These are phyloP conservation scores for Sporisorium graminicola DNA, from an alignment of 1,284 basidiomycete genomes.

Conservation along the genomic window DNA sequence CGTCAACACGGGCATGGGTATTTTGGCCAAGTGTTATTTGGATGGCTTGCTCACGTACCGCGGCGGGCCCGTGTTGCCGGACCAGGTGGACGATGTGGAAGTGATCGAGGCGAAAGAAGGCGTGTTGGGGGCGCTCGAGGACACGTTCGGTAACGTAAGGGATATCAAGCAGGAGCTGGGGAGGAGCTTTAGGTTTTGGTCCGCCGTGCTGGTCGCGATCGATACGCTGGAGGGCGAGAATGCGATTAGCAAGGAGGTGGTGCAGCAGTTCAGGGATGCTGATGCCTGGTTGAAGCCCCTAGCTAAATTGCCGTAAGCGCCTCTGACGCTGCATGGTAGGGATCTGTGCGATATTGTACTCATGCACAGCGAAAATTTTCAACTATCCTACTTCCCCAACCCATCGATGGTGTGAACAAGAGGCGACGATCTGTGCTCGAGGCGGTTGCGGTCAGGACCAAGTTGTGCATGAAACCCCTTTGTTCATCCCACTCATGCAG, in stretches of 20 bases:
- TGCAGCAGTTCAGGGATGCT: conserved; percentile 93
- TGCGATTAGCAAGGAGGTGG: conserved; percentile 82
- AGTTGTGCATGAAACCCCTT: background rate
- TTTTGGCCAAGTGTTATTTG: conserved; percentile 87
- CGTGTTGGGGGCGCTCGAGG: conserved; percentile 90
- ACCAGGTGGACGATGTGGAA: conserved; percentile 77
- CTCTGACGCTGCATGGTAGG: too few relatives aligned
- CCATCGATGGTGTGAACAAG: background rate
- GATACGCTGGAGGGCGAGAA: conserved; percentile 78
- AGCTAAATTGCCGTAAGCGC: conserved; percentile 28
- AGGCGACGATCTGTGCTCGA: background rate
- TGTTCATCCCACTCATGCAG: background rate
- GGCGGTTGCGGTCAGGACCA: background rate
- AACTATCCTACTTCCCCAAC: background rate
- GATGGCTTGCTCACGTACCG: conserved; percentile 85
- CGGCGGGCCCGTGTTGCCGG: conserved; percentile 74
- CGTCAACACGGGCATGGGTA: conserved; percentile 96
- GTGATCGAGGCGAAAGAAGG: conserved; percentile 85
- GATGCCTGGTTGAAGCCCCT: conserved; percentile 86
- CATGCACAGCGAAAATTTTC: background rate
- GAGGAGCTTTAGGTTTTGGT: conserved; percentile 97
- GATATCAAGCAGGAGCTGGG: conserved; percentile 87
- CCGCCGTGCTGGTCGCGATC: conserved; percentile 88
- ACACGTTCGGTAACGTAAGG: conserved; percentile 91
- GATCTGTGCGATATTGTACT: background rate